phyloP scores from a whole-genome alignment of 1,284 basidiomycete species.

The Ustilago sp. region DNA sequence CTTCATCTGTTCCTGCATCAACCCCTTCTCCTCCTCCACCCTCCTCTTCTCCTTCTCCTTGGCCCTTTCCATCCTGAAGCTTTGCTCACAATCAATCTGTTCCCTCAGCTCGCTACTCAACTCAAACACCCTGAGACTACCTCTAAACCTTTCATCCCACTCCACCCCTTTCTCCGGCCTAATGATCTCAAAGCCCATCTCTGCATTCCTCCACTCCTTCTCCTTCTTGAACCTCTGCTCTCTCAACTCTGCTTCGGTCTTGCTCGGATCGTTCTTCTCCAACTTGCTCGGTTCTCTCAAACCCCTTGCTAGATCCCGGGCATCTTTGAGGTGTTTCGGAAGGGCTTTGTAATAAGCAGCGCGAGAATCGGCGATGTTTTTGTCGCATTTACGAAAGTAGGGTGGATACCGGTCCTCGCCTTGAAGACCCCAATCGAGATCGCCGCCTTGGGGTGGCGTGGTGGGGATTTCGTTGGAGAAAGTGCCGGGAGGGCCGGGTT shows the following conservation, averaged over 20 bases:
- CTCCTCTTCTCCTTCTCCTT: constrained; percentile 22
- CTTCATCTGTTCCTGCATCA: constrained; percentile 31
- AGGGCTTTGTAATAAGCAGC: constrained; percentile 83
- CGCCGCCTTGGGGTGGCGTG: constrained; percentile 70
- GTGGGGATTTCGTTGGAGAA: constrained; percentile 30
- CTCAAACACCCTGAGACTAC: constrained; percentile 74
- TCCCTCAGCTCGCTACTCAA: constrained; percentile 39
- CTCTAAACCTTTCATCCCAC: constrained; percentile 82
- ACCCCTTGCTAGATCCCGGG: constrained; percentile 81
- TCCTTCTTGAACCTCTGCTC: constrained; percentile 76
- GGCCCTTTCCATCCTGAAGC: constrained; percentile 21
- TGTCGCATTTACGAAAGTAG: constrained; percentile 75
- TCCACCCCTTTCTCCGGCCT: constrained; percentile 75
- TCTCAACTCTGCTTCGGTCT: constrained; percentile 86
- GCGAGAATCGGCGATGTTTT: constrained; percentile 78
- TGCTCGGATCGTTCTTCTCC: constrained; percentile 83
- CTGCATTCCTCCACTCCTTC: constrained; percentile 81
- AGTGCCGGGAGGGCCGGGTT: constrained; percentile 47
- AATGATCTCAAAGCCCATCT: constrained; percentile 82
- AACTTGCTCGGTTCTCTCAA: constrained; percentile 86
- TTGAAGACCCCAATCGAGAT: constrained; percentile 81
- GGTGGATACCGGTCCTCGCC: constrained; percentile 80
- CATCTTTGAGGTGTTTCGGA: constrained; percentile 77
- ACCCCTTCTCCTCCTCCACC: constrained; percentile 17
- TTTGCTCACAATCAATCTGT: constrained; percentile 34